Evolutionary conservation across 495 filamentous ascomycete species (phyloP).

Genomic region (Umbilicaria muhlenbergii): DNA sequence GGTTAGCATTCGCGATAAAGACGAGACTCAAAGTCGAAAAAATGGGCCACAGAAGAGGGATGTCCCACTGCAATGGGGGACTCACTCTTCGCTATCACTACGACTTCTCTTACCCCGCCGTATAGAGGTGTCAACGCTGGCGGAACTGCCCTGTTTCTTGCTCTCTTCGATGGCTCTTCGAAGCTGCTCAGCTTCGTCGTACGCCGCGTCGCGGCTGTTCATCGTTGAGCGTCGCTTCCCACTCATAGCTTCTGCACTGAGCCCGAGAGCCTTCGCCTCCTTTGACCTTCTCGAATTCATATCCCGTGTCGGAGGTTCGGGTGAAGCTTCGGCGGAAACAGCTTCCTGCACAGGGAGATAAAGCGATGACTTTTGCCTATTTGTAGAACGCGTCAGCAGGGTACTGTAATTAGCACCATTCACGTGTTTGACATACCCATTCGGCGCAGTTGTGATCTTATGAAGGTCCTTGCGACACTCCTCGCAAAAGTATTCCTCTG

Average conservation of each 20-base stretch:
- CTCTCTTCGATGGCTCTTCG: slow-evolving; percentile 88
- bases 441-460: slow-evolving; percentile 57
- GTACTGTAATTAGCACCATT: slow-evolving; percentile 6
- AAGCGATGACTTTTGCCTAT: slow-evolving; percentile 47
- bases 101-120: slow-evolving; percentile 67
- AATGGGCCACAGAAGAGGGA: not conserved
- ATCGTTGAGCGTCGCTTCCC: slow-evolving; percentile 85
- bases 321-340: slow-evolving; percentile 28
- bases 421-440: slow-evolving; percentile 55
- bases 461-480: slow-evolving; percentile 84
- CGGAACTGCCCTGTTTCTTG: slow-evolving; percentile 47
- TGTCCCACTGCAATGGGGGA: slow-evolving; percentile 5
- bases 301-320: slow-evolving; percentile 29
- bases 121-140: slow-evolving; percentile 30
- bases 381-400: slow-evolving; percentile 7
- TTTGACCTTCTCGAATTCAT: slow-evolving; percentile 27
- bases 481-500: slow-evolving; percentile 97
- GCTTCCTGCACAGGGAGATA: slow-evolving; percentile 48
- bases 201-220: slow-evolving; percentile 91
- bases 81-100: slow-evolving; percentile 89
- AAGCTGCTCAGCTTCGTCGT: slow-evolving; percentile 86
- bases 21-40: slow-evolving; percentile 3
- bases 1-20: slow-evolving; percentile 10
- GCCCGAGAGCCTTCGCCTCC: slow-evolving; percentile 29
- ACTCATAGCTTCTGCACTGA: slow-evolving; percentile 28